A percentile compares a stretch with the other conserved stretches of the same genome.
Evolutionary conservation across 441 rosid genomes (phyloP).

Genomic region (Corymbia citriodora): DNA sequence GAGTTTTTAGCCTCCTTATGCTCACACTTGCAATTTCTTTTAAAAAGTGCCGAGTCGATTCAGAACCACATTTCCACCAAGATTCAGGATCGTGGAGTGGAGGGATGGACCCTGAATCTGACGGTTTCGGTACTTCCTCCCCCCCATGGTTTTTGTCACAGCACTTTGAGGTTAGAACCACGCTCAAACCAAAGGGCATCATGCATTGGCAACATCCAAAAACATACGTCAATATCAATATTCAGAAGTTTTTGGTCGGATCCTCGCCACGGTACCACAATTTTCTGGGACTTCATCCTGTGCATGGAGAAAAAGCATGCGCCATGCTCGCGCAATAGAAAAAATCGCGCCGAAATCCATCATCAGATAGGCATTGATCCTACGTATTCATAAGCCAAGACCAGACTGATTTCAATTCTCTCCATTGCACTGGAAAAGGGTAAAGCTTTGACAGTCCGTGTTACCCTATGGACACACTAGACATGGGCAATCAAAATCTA

Average conservation of each 20-base stretch:
- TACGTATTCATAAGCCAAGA: not conserved
- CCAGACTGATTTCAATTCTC: not conserved
- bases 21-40: not conserved
- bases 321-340: not conserved
- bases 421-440: not conserved
- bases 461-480: not conserved
- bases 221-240: not conserved
- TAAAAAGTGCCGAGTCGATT: not conserved
- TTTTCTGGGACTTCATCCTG: not conserved
- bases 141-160: not conserved
- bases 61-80: not conserved
- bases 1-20: not conserved
- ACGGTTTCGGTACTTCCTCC: not conserved
- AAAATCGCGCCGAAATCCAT: not conserved
- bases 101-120: not conserved
- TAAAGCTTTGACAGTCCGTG: not conserved
- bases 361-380: not conserved
- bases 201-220: not conserved
- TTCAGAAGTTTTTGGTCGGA: not conserved
- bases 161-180: not conserved
- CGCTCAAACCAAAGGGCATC: not conserved
- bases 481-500: not conserved
- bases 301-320: not conserved
- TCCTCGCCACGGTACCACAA: not conserved
- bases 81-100: not conserved